Evolutionary conservation across 2,329 filamentous ascomycete genomes (phyloP).

Genomic region (Ceratocystis diversiconidia): DNA sequence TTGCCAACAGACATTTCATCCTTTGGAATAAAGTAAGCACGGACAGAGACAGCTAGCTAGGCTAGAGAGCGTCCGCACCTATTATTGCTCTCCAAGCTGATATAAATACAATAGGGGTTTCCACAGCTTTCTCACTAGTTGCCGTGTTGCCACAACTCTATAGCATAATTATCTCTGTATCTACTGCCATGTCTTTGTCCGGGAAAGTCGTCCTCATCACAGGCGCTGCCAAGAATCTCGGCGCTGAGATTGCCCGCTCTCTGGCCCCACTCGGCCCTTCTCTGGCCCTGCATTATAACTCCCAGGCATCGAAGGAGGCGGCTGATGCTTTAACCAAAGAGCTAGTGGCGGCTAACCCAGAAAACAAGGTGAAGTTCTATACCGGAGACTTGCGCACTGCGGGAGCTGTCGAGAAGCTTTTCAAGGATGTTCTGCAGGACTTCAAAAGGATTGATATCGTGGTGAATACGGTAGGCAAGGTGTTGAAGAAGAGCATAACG

Average conservation of each 20-base stretch:
- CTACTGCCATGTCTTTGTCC: slow-evolving; percentile 23
- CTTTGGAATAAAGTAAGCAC: too few relatives aligned
- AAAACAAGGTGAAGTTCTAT: slow-evolving; percentile 28
- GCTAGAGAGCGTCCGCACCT: too few relatives aligned
- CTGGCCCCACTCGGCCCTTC: slow-evolving; percentile 42
- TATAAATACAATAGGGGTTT: not conserved
- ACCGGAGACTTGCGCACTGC: slow-evolving; percentile 31
- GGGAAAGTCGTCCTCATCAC: slow-evolving; percentile 38
- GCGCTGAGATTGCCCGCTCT: slow-evolving; percentile 42
- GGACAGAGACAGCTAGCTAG: too few relatives aligned
- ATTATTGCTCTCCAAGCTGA: not conserved
- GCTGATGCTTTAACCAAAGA: slow-evolving; percentile 27
- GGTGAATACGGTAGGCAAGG: slow-evolving; percentile 37
- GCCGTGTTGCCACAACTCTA: not conserved
- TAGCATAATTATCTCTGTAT: not conserved
- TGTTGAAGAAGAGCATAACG: slow-evolving; percentile 33
- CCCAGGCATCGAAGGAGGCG: slow-evolving; percentile 27
- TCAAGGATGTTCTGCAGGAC: slow-evolving; percentile 28
- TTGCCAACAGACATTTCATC: too few relatives aligned
- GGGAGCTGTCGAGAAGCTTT: slow-evolving; percentile 29
- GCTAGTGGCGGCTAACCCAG: slow-evolving; percentile 25
- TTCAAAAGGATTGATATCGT: slow-evolving; percentile 35
- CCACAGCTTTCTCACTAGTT: not conserved
- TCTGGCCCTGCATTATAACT: slow-evolving; percentile 45
- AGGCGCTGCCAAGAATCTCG: slow-evolving; percentile 44